Evolutionary conservation across 371 early-diverging fungal genomes (phyloP), one percentile per base, ranked within the genome.

Genomic region (Coemansia sp.): DNA sequence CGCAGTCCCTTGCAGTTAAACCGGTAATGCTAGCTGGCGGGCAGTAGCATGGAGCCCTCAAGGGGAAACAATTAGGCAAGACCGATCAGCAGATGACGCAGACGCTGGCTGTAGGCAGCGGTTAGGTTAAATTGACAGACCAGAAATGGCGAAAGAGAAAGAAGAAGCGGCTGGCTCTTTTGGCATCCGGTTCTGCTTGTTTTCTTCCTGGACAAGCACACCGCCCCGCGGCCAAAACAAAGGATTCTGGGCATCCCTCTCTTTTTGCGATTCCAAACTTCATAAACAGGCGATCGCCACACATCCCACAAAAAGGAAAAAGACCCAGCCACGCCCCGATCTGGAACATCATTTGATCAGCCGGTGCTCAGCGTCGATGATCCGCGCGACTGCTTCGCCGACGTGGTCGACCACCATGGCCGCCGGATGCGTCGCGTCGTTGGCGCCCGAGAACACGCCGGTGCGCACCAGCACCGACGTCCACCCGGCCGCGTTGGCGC

Each of bases 401-500:
- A 93, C 93, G 65, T 92, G 77, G n/a, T 88, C 83, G 36, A 84
- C 84, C 0, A 87, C 86, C 4, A 69, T 66, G 1, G 78, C 67
- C 5, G 90, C 90, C 24, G 87, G 86, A 51, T 86, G 81, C 36
- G 42, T 33, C 2, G 71, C 75, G n/a, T 67, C 78, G 38, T 84
- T 84, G 44, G 83, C 77, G 6, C 81, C 85, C 16, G 62, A 56
- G 59, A 87, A 90, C 4, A 94, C 88, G 36, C 95, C 95, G 0
- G 95, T 94, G 49, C 86, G 81, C 16, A 94, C 94, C 32, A 94
- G 69, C 9, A 93, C 69, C 24, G 88, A 88, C 3, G 84, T 78
- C 94, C 94, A 94, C 0, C 93, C 93, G 61, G 88, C 83, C 1
- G 66, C 79, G 64, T 91, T 91, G 5, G 95, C 95, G 0, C 95